Conservation (phyloP, 768 basidiomycete genomes). For the Guyanaporus albipodus region DNA sequence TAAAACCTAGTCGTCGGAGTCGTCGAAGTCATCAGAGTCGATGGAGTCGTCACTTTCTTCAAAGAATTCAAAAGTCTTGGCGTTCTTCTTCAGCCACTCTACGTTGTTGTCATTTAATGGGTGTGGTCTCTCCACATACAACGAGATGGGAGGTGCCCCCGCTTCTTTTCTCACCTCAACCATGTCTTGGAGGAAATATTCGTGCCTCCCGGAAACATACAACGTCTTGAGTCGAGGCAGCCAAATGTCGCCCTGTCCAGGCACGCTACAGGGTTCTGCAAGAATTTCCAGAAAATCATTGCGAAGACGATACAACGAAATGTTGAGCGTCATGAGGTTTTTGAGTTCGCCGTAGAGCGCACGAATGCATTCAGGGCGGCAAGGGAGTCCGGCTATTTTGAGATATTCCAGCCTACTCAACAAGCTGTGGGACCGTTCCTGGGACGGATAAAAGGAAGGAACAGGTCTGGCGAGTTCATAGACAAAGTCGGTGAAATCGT, state of each 20-base stretch:
- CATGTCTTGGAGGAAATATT: background rate
- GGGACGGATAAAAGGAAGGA: slow-evolving; percentile 26
- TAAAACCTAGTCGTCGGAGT: too few relatives aligned
- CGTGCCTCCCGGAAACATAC: slow-evolving; percentile 39
- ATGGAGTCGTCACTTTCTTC: background rate
- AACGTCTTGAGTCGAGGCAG: slow-evolving; percentile 53
- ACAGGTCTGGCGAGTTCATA: slow-evolving; percentile 34
- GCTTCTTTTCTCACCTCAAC: background rate
- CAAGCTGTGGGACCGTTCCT: slow-evolving; percentile 31
- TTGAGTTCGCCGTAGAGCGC: slow-evolving; percentile 44
- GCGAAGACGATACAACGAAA: background rate
- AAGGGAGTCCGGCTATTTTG: slow-evolving; percentile 50
- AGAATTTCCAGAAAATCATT: background rate
- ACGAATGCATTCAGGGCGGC: slow-evolving; percentile 28
- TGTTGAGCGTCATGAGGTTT: slow-evolving; percentile 41
- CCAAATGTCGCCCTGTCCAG: slow-evolving; percentile 17
- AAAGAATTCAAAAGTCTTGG: background rate
- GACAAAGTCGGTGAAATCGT: slow-evolving; percentile 52
- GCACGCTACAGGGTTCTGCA: background rate
- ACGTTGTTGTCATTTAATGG: background rate
- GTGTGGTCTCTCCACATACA: background rate
- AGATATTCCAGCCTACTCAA: slow-evolving; percentile 49
- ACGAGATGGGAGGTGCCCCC: background rate
- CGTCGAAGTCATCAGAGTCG: too few relatives aligned
- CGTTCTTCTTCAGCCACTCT: background rate